A percentile compares a stretch with the other conserved stretches of the same genome.
These are phyloP conservation scores for Populus ilicifolia DNA, from an alignment of 345 rosid genomes.

Conservation along the genomic window DNA sequence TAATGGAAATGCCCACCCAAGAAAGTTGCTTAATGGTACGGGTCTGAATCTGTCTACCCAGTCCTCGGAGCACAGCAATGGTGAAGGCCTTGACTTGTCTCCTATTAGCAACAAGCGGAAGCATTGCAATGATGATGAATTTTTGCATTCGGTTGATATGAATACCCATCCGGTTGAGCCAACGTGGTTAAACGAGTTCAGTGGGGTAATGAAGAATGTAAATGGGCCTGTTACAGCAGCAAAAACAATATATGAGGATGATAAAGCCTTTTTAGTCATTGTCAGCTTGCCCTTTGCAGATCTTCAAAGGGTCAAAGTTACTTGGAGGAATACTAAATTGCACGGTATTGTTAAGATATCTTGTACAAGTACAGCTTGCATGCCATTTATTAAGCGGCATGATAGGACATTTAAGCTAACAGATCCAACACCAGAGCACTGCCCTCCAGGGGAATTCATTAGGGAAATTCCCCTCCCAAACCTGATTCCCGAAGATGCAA, in stretches of 20 bases:
- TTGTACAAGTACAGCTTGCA: slow-evolving; percentile 65
- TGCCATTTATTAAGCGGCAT: slow-evolving; percentile 70
- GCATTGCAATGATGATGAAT: slow-evolving; percentile 59
- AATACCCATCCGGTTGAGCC: slow-evolving; percentile 68
- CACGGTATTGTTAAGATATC: slow-evolving; percentile 85
- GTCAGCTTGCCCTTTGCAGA: slow-evolving; percentile 77
- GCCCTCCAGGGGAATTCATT: slow-evolving; percentile 85
- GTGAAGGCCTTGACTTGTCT: slow-evolving; percentile 64
- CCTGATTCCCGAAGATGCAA: slow-evolving; percentile 84
- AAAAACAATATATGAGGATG: slow-evolving; percentile 76
- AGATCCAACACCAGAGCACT: slow-evolving; percentile 87
- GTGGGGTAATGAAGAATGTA: slow-evolving; percentile 75
- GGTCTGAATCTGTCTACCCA: slow-evolving; percentile 81
- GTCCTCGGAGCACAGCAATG: slow-evolving; percentile 52
- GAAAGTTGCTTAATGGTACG: slow-evolving; percentile 78
- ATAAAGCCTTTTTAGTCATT: slow-evolving; percentile 62
- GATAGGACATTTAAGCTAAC: slow-evolving; percentile 87
- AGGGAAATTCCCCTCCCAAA: slow-evolving; percentile 70
- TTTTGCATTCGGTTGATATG: slow-evolving; percentile 46
- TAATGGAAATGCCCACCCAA: slow-evolving; percentile 37
- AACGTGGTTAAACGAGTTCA: slow-evolving; percentile 70
- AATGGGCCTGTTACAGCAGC: slow-evolving; percentile 87
- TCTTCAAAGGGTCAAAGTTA: slow-evolving; percentile 76
- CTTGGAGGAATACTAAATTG: slow-evolving; percentile 68
- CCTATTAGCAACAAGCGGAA: slow-evolving; percentile 64